Base-by-base conservation (phyloP, 1,284 basidiomycete species). In the Moesziomyces aphidis region DNA sequence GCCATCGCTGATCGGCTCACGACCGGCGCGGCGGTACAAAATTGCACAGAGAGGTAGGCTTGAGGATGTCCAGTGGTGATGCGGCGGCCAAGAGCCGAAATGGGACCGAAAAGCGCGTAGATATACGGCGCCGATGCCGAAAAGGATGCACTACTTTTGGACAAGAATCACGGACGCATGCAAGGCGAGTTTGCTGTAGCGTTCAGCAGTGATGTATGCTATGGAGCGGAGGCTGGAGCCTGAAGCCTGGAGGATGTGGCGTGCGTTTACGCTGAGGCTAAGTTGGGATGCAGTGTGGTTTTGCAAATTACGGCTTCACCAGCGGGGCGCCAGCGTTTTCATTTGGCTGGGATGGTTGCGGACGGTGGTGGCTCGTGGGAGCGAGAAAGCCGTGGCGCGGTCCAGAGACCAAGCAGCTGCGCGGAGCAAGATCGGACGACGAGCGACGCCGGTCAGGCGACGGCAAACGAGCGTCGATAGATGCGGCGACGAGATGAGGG, bases 1-100 rank as follows among this genome's bases (percentile, higher is more conserved):
- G 57, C 47, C 71, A 73, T 73, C 3, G 17, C 50, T 31, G 39
- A 19, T 34, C 13, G 10, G 31, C 2, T 34, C 31, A 34, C 31
- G 31, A 34, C 31, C 31, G 31, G 31, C 31, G 31, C 31, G 31
- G 31, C 31, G 31, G 13, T 13, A 9, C 2, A 13, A 5, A 34
- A 34, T 11, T 34, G 31, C 31, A 34, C 31, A 4, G 13, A 34
- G 9, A 4, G 4, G 1, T 34, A 34, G 13, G 31, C 13, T 34
- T 34, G 39, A 19, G 39, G 39, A 42, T 42, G 39, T 42, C 11
- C 31, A 3, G 11, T 11, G 31, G 13, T 13, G 31, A 34, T 34
- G 13, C 4, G 31, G 31, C 31, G 31, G 31, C 31, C 3, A 34
- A 4, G 31, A 3, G 9, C 31, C 13, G 31, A 34, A 34, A 13